A percentile compares a stretch with the other conserved stretches of the same genome.
Evolutionary conservation across 129 eudicot genomes (phyloP).

Genomic region (Solidago caesia): DNA sequence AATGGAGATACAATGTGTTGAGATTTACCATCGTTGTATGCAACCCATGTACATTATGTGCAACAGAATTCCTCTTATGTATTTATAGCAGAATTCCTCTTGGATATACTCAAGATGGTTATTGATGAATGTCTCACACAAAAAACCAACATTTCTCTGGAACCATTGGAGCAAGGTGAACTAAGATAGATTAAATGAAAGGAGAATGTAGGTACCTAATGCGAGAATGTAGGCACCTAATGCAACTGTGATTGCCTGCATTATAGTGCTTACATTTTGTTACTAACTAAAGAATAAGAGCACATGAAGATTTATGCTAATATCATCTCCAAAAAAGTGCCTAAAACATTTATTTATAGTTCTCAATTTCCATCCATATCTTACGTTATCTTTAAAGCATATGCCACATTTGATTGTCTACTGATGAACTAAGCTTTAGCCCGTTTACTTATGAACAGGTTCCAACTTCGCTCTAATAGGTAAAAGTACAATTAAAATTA

Average conservation of each 20-base stretch:
- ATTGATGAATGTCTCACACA: not conserved
- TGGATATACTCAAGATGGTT: not conserved
- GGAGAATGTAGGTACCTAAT: conserved; percentile 50
- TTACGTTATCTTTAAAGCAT: too few relatives aligned
- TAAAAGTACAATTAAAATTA: too few relatives aligned
- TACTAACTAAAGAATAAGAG: not conserved
- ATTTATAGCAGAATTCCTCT: too few relatives aligned
- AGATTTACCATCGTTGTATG: conserved; percentile 9
- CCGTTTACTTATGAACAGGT: too few relatives aligned
- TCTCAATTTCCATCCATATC: too few relatives aligned
- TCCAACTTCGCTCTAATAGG: too few relatives aligned
- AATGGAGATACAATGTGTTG: conserved; percentile 13
- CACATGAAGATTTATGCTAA: not conserved
- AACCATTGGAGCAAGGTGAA: not conserved
- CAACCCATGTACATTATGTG: conserved; percentile 21
- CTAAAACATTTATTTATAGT: too few relatives aligned
- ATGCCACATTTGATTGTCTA: too few relatives aligned
- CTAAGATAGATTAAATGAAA: not conserved
- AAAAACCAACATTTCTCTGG: not conserved
- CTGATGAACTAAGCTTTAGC: too few relatives aligned
- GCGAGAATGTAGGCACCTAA: too few relatives aligned
- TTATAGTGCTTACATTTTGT: not conserved
- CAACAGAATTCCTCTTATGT: conserved; percentile 5
- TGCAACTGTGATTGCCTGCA: conserved; percentile 85
- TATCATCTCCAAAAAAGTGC: not conserved